Percentiles rank a stretch among this genome's conserved stretches.
Conservation (phyloP, 192 early-diverging fungal species). For the Rhizophagus sp. region DNA sequence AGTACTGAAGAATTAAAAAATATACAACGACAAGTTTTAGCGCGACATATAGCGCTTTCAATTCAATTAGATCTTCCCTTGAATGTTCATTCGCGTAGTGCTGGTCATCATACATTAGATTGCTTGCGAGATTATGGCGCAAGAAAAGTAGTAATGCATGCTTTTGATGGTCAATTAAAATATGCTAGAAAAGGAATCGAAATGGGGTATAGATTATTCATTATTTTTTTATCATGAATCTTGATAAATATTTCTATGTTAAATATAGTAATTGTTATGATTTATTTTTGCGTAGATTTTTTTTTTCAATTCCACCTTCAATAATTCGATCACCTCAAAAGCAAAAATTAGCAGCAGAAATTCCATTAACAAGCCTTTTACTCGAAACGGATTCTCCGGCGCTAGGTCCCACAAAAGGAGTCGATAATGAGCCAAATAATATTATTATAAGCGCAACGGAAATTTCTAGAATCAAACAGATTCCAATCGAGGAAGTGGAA, state of each 20-base stretch:
- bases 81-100: conserved; percentile 59
- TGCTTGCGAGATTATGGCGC: conserved; percentile 48
- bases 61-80: conserved; percentile 47
- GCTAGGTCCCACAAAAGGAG: conserved; percentile 48
- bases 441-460: conserved; percentile 47
- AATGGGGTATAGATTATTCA: conserved; percentile 30
- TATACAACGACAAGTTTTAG: conserved; percentile 52
- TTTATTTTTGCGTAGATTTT: conserved; percentile 30
- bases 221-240: background rate
- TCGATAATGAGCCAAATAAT: conserved; percentile 53
- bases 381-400: conserved; percentile 62
- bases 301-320: conserved; percentile 60
- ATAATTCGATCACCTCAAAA: conserved; percentile 50
- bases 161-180: conserved; percentile 55
- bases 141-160: conserved; percentile 53
- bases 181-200: conserved; percentile 47
- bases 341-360: conserved; percentile 43
- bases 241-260: background rate
- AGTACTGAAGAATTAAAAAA: conserved; percentile 46
- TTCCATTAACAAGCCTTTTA: conserved; percentile 52
- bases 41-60: conserved; percentile 47
- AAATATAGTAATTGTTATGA: background rate
- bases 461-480: conserved; percentile 51
- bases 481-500: conserved; percentile 52
- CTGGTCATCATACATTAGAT: conserved; percentile 57